Evolutionary conservation across 768 basidiomycete species (phyloP).

Genomic region (Tulasnella sp.): DNA sequence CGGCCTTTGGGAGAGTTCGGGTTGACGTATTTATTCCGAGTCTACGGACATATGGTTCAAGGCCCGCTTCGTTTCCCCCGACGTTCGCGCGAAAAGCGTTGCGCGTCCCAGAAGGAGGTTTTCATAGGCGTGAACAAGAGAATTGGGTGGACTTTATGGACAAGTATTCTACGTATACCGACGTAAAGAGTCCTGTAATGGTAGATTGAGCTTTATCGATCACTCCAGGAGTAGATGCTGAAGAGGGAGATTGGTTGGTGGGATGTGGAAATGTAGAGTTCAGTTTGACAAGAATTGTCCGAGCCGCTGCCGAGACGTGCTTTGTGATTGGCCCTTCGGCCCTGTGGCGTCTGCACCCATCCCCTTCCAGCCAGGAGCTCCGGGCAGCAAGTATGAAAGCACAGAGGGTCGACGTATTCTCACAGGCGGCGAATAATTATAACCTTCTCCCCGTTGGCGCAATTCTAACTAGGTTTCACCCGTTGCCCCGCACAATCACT

Average conservation of each 20-base stretch:
- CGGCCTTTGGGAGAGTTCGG: neutral
- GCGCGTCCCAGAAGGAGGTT: neutral
- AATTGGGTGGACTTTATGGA: neutral
- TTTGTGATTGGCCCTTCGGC: conserved; percentile 1
- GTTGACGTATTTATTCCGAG: neutral
- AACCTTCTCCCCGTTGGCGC: neutral
- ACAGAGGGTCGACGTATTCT: neutral
- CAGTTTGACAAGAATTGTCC: neutral
- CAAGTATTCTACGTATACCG: neutral
- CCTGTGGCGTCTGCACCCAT: neutral
- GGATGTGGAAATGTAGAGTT: neutral
- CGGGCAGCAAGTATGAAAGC: neutral
- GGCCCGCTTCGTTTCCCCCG: neutral
- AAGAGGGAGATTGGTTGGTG: neutral
- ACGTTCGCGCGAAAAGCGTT: neutral
- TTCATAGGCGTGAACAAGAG: neutral
- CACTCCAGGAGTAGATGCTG: too few relatives aligned
- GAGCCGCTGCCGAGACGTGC: neutral
- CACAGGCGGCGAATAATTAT: neutral
- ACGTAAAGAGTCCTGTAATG: too few relatives aligned
- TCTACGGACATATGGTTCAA: neutral
- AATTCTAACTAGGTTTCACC: neutral
- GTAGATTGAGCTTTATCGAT: too few relatives aligned
- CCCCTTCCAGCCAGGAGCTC: neutral
- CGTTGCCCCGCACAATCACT: neutral